These are phyloP conservation scores for Pseudozyma hubeiensis DNA, from an alignment of 1,284 basidiomycete species.

Conservation along the genomic window DNA sequence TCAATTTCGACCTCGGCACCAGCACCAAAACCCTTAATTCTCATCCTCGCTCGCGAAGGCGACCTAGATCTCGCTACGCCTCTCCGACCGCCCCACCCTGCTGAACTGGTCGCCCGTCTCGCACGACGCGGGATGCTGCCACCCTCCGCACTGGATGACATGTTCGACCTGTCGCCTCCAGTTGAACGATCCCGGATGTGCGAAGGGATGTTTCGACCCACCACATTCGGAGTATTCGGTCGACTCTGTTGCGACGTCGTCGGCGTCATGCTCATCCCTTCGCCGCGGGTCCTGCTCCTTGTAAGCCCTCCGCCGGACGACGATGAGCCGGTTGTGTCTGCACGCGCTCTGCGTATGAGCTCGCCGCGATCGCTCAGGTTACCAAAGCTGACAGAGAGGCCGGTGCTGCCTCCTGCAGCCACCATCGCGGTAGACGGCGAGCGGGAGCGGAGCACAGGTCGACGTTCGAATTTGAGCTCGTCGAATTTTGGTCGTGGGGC, in stretches of 20 bases:
- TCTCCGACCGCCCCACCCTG: conserved; percentile 7
- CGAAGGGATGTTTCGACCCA: conserved; percentile 17
- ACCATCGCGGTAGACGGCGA: conserved; percentile 43
- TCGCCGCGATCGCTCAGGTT: conserved; percentile 33
- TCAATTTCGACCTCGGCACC: conserved; percentile 57
- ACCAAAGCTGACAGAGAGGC: conserved; percentile 46
- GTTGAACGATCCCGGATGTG: conserved; percentile 26
- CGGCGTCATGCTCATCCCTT: conserved; percentile 41
- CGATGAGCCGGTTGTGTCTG: conserved; percentile 29
- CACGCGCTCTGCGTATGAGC: conserved; percentile 24
- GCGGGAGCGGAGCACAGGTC: conserved; percentile 55
- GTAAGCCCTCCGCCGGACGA: conserved; percentile 13
- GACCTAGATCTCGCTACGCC: conserved; percentile 21
- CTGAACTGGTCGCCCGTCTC: conserved; percentile 22
- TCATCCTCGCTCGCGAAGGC: conserved; percentile 39
- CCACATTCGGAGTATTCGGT: conserved; percentile 28
- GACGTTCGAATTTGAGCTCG: conserved; percentile 56
- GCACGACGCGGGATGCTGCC: conserved; percentile 27
- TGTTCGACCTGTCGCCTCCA: conserved; percentile 10
- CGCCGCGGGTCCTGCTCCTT: conserved; percentile 9
- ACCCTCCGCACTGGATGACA: conserved; percentile 36
- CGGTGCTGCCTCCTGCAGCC: conserved; percentile 9
- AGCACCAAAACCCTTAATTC: conserved; percentile 48
- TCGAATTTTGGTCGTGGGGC: conserved; percentile 12
- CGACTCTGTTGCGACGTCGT: conserved; percentile 23